Conservation (phyloP, 164 flowering plant genomes). For the Buxus sempervirens region DNA sequence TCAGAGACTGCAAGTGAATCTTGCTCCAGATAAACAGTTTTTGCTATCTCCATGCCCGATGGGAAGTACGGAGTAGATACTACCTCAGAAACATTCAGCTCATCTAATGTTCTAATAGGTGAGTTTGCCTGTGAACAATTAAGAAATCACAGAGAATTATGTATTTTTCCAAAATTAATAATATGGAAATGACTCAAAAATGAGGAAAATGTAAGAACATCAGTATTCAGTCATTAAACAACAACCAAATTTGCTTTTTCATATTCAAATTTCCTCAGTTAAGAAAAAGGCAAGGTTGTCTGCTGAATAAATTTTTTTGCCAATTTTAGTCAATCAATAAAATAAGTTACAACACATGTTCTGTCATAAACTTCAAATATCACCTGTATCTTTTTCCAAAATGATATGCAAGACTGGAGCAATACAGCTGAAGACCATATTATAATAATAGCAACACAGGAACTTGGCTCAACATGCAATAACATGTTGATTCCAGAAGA, state of each 20-base stretch:
- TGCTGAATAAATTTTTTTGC: not conserved
- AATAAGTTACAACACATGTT: too few relatives aligned
- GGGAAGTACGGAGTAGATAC: conserved; percentile 62
- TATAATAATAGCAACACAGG: too few relatives aligned
- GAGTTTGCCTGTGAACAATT: conserved; percentile 70
- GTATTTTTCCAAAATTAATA: not conserved
- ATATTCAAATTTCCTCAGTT: not conserved
- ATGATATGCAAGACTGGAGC: too few relatives aligned
- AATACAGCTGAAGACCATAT: too few relatives aligned
- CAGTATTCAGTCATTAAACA: too few relatives aligned
- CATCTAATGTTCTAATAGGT: conserved; percentile 85
- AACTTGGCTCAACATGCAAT: too few relatives aligned
- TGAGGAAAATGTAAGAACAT: not conserved
- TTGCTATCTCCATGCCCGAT: conserved; percentile 41
- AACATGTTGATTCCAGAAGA: too few relatives aligned
- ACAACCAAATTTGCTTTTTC: not conserved
- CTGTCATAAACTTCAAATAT: too few relatives aligned
- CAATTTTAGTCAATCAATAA: too few relatives aligned
- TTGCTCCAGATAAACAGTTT: conserved; percentile 10
- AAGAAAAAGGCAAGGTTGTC: not conserved
- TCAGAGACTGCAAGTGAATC: conserved; percentile 15
- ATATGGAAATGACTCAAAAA: not conserved
- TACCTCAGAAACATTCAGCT: conserved; percentile 68
- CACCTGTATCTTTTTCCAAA: too few relatives aligned
- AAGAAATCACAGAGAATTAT: not conserved